Evolutionary conservation across 83 land plant genomes (phyloP).

Genomic region (Diphasiastrum complanatum): DNA sequence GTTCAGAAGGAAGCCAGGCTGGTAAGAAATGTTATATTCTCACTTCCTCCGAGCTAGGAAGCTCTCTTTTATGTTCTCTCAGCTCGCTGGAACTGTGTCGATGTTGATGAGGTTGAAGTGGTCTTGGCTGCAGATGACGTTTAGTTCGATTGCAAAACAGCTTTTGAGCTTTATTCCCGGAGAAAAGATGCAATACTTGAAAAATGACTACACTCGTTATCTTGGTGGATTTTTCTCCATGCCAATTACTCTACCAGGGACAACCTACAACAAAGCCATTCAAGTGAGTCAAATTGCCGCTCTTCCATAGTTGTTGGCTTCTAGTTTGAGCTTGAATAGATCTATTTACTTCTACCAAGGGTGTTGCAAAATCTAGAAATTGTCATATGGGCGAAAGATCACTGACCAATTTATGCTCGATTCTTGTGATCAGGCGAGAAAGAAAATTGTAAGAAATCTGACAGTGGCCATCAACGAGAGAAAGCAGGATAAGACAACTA

Average conservation of each 20-base stretch:
- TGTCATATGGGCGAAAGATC: no score
- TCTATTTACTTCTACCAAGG: no score
- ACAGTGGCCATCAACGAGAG: constrained; percentile 19
- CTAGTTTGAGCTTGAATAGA: neutral
- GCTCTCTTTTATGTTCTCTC: neutral
- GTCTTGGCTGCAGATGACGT: constrained; percentile 47
- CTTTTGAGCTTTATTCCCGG: constrained; percentile 58
- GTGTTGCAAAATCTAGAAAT: no score
- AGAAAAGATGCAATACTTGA: constrained; percentile 58
- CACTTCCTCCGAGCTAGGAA: neutral
- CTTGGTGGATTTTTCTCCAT: constrained; percentile 73
- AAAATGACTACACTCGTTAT: constrained; percentile 48
- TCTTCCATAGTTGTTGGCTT: neutral
- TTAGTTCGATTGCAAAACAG: constrained; percentile 58
- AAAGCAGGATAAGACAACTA: constrained; percentile 4
- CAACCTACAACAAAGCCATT: constrained; percentile 61
- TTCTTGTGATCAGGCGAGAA: constrained; percentile 21
- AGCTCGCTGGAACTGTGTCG: neutral
- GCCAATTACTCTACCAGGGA: constrained; percentile 49
- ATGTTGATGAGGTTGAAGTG: neutral
- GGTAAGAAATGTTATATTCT: constrained; percentile 24
- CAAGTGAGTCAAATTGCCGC: constrained; percentile 25
- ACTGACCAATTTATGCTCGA: neutral
- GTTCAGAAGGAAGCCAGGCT: constrained; percentile 65
- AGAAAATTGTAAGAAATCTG: constrained; percentile 20